phyloP scores from a whole-genome alignment of 257 asterid species.

The Solanum sparsipilum region DNA sequence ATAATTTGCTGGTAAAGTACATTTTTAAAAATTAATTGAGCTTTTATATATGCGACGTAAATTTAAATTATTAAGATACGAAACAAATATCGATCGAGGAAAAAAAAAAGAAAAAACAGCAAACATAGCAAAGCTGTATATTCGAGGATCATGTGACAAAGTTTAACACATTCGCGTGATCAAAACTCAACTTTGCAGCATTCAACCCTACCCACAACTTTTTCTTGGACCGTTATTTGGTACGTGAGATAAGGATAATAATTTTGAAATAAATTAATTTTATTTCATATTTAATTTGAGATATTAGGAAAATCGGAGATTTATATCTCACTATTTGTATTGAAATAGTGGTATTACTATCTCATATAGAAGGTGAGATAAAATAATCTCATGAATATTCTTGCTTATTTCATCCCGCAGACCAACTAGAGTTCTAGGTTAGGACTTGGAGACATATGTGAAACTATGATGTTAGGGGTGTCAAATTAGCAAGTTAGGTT shows the following conservation, averaged over 20 bases:
- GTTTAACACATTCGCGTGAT: neutral
- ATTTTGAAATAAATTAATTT: neutral
- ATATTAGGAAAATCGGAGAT: neutral
- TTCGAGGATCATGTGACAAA: neutral
- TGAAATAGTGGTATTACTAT: neutral
- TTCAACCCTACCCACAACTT: neutral
- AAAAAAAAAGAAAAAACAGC: neutral
- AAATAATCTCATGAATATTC: neutral
- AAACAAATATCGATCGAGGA: neutral
- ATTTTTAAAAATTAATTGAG: neutral
- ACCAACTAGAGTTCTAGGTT: neutral
- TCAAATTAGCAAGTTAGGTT: neutral
- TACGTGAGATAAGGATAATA: neutral
- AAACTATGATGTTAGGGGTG: neutral
- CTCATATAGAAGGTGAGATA: neutral
- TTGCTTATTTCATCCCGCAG: neutral
- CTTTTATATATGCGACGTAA: rapidly evolving
- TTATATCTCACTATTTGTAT: neutral
- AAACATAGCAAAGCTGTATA: neutral
- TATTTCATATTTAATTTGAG: neutral
- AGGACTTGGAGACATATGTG: neutral
- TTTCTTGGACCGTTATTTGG: neutral
- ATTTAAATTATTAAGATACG: neutral
- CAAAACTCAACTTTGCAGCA: neutral
- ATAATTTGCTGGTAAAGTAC: neutral